Conservation (phyloP, 495 filamentous ascomycete species). For the Penicillium waksmanii region DNA sequence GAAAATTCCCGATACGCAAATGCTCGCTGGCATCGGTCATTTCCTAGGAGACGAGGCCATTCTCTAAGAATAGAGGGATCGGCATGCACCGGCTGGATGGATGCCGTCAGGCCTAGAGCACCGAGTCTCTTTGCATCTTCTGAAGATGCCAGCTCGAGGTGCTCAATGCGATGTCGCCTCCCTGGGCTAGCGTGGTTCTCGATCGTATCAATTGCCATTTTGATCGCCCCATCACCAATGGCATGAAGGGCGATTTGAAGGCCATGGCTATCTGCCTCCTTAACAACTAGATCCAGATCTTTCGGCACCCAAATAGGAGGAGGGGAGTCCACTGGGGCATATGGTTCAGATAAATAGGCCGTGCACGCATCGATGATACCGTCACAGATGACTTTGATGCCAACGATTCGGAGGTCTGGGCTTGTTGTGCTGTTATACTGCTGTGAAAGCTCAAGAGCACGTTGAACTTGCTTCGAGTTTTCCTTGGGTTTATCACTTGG, state of each 20-base stretch:
- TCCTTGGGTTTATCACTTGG: slow-evolving; percentile 45
- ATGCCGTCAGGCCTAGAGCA: slow-evolving; percentile 60
- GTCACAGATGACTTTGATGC: slow-evolving; percentile 64
- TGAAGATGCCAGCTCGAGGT: slow-evolving; percentile 58
- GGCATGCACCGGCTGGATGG: slow-evolving; percentile 65
- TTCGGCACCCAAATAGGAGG: slow-evolving; percentile 16
- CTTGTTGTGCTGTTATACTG: not conserved
- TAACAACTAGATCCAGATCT: slow-evolving; percentile 8
- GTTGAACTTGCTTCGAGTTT: slow-evolving; percentile 53
- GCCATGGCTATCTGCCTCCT: slow-evolving; percentile 35
- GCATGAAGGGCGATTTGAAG: slow-evolving; percentile 67
- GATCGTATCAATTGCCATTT: slow-evolving; percentile 56
- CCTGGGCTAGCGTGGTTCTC: slow-evolving; percentile 31
- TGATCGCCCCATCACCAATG: slow-evolving; percentile 63
- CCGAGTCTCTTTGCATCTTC: slow-evolving; percentile 58
- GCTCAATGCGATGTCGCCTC: slow-evolving; percentile 62
- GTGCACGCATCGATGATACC: slow-evolving; percentile 64
- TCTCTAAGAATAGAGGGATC: slow-evolving; percentile 51
- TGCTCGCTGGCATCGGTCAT: slow-evolving; percentile 52
- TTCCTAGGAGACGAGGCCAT: slow-evolving; percentile 8
- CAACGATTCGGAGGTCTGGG: slow-evolving; percentile 49
- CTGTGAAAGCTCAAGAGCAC: slow-evolving; percentile 52
- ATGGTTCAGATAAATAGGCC: slow-evolving; percentile 58
- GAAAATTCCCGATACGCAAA: slow-evolving; percentile 66
- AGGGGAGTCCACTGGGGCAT: slow-evolving; percentile 24